Evolutionary conservation across 805 yeast genomes (phyloP), one percentile per base, ranked within the genome.

Genomic region (Yamadazyma sp.): DNA sequence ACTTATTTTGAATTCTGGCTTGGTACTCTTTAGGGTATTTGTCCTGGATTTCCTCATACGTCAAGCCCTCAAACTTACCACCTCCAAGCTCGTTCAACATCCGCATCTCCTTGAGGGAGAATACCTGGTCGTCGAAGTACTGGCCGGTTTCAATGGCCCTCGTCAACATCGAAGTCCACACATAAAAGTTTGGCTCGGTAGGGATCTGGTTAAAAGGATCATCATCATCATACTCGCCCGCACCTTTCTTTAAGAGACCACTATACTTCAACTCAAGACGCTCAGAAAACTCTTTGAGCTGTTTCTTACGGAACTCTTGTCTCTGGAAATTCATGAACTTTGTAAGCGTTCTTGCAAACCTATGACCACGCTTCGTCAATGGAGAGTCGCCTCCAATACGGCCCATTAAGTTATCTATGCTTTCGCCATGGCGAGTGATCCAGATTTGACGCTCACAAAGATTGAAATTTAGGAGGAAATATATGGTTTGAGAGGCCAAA

Each of bases 381-480:
- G 70, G 67, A 0, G 96, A 83, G 59, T 91, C 93, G 15, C 99
- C 99, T 8, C 99, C 98, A 48, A 91, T 88, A 37, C 78, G 71
- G 4, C 99, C 99, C 35, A 65, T 54, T 13, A 87, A 82, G 56
- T 91, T 91, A 55, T 89, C 96, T 22, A 75, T 73, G 47, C 90
- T 80, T 62, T 91, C 98, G 35, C 99, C 99, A 54, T 90, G 96
- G 44, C 99, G 77, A 1, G 97, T 82, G 45, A 91, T 84, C 89
- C 96, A 91, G 35, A 91, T 89, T 57, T 90, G 95, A 44, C 97
- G 74, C 56, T 86, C 93, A 41, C 83, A 76, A 28, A 91, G 70
- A 56, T 93, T 91, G 75, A 91, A 91, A 52, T 88, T 88, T 45
- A 91, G 70, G 46, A 91, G 66, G 66, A 88, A 93, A 56, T 88